phyloP scores from a whole-genome alignment of 108 stramenopile genomes.

The Mediolabrus comicus region DNA sequence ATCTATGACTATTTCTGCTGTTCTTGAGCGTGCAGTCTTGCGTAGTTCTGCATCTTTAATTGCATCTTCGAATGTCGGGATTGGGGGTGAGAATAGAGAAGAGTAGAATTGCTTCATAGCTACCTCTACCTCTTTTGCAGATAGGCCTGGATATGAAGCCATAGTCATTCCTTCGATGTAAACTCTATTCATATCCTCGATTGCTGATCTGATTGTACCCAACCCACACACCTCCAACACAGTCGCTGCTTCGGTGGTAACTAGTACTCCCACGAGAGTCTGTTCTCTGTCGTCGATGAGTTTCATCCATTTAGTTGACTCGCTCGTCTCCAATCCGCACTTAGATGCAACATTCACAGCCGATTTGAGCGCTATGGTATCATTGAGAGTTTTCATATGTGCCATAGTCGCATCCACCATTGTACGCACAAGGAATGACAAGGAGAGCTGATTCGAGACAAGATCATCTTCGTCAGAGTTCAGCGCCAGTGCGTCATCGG shows the following conservation, averaged over 20 bases:
- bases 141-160: constrained; percentile 77
- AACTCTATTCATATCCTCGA: constrained; percentile 52
- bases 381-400: constrained; percentile 62
- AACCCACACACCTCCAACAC: constrained; percentile 74
- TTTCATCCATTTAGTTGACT: constrained; percentile 47
- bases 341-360: constrained; percentile 54
- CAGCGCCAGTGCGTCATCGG: constrained; percentile 34
- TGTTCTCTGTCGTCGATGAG: constrained; percentile 57
- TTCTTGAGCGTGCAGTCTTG: constrained; percentile 66
- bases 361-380: constrained; percentile 59
- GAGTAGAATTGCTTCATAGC: constrained; percentile 81
- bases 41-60: constrained; percentile 80
- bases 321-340: constrained; percentile 47
- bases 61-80: constrained; percentile 73
- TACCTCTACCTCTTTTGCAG: constrained; percentile 51
- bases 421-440: constrained; percentile 63
- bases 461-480: constrained; percentile 19
- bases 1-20: constrained; percentile 58
- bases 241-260: constrained; percentile 60
- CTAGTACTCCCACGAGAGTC: constrained; percentile 58
- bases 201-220: constrained; percentile 42
- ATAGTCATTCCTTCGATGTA: constrained; percentile 72
- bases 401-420: constrained; percentile 71
- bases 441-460: constrained; percentile 48
- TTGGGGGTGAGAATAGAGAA: constrained; percentile 76